A percentile compares a stretch with the other conserved stretches of the same genome.
Conservation (phyloP, 805 yeast genomes). For the Candida boidinii region DNA sequence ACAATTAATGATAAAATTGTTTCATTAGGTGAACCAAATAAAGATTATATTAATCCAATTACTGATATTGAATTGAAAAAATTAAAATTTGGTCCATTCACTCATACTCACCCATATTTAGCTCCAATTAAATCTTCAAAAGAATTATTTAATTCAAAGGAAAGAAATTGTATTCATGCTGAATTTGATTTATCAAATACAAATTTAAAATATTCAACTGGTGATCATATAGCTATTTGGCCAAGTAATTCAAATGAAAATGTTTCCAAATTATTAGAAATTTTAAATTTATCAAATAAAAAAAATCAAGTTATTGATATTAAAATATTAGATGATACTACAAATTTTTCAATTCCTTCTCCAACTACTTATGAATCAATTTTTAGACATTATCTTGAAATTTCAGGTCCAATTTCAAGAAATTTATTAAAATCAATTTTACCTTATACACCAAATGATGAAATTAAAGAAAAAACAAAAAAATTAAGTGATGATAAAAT, state of each 20-base stretch:
- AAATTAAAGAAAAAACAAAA: conserved; percentile 38
- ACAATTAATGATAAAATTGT: too few relatives aligned
- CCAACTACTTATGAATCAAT: conserved; percentile 89
- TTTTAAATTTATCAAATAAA: conserved; percentile 50
- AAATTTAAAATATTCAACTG: conserved; percentile 80
- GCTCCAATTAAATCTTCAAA: conserved; percentile 53
- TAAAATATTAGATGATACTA: conserved; percentile 63
- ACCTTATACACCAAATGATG: conserved; percentile 71
- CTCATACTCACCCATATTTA: conserved; percentile 72
- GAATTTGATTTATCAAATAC: conserved; percentile 78
- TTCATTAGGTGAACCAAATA: conserved; percentile 84
- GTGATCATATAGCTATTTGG: conserved; percentile 95
- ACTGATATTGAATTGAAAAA: conserved; percentile 21
- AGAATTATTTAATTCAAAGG: conserved; percentile 60
- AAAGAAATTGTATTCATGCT: conserved; percentile 80
- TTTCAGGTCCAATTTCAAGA: conserved; percentile 89
- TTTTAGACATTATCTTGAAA: conserved; percentile 80
- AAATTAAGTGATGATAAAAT: conserved; percentile 61
- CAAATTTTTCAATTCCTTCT: conserved; percentile 44
- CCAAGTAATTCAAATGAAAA: conserved; percentile 80
- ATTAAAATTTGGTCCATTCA: conserved; percentile 62
- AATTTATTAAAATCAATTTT: conserved; percentile 67
- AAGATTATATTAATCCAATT: conserved; percentile 29
- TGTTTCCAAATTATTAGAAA: conserved; percentile 53
- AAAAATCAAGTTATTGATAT: conserved; percentile 52